Percentiles rank a stretch among this genome's conserved stretches.
Conservation (phyloP, 495 filamentous ascomycete species). For the Hypoxylon lienhwacheense region DNA sequence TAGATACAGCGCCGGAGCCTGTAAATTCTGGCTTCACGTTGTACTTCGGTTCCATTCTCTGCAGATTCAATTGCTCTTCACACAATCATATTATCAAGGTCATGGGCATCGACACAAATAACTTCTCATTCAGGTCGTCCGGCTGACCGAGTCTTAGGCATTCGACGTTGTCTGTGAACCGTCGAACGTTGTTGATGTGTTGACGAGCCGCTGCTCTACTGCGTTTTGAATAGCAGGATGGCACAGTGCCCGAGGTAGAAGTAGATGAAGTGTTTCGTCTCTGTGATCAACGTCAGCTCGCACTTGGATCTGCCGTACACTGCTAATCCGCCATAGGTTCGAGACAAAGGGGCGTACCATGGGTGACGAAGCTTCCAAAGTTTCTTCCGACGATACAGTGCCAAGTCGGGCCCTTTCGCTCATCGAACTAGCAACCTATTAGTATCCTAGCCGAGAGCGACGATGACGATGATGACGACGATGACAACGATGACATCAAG, state of each 20-base stretch:
- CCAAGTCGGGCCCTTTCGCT: constrained; percentile 91
- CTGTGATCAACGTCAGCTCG: constrained; percentile 51
- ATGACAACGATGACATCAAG: not conserved
- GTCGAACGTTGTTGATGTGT: too few species aligned
- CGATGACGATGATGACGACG: too few species aligned
- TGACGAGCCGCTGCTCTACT: constrained; percentile 54
- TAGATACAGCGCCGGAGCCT: constrained; percentile 2
- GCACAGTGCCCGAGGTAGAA: constrained; percentile 99
- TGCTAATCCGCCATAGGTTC: not conserved
- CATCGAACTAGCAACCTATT: constrained; percentile 67
- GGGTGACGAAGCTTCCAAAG: constrained; percentile 98
- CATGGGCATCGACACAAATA: not conserved
- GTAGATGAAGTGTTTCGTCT: constrained; percentile 99
- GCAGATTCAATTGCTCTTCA: constrained; percentile 4
- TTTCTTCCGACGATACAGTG: constrained; percentile 98
- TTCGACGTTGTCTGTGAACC: too few species aligned
- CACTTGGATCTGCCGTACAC: not conserved
- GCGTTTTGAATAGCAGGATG: constrained; percentile 98
- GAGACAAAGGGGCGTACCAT: constrained; percentile 61
- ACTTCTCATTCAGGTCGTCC: not conserved
- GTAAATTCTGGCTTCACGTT: not conserved
- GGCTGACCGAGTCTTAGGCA: too few species aligned
- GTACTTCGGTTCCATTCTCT: not conserved
- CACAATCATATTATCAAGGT: constrained; percentile 8
- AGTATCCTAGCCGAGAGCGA: not conserved